A percentile compares a stretch with the other conserved stretches of the same genome.
phyloP scores from a whole-genome alignment of 805 yeast species.

The Saccharomycopsis babjevae region DNA sequence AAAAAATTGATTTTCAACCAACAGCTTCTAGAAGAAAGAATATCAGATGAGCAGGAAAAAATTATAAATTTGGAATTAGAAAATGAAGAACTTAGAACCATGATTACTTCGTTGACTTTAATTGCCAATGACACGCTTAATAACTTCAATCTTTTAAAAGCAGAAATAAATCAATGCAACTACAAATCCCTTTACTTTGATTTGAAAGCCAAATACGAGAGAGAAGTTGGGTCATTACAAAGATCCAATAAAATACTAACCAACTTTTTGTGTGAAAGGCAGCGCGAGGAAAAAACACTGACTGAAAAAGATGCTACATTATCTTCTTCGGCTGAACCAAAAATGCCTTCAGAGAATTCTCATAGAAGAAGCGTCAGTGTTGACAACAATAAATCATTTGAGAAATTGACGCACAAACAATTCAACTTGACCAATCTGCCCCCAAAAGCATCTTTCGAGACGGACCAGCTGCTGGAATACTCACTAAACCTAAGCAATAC shows the following conservation, averaged over 20 bases:
- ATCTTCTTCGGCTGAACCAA: background rate
- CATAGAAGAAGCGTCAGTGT: background rate
- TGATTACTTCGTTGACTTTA: background rate
- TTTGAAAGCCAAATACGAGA: background rate
- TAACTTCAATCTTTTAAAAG: background rate
- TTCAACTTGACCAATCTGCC: background rate
- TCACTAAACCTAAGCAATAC: background rate
- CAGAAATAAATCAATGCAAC: background rate
- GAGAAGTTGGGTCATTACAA: conserved; percentile 6
- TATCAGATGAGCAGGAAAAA: conserved; percentile 1
- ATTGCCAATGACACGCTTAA: conserved; percentile 4
- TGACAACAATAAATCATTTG: background rate
- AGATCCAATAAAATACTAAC: conserved; percentile 12
- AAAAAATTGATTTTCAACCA: background rate
- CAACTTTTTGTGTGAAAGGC: conserved; percentile 5
- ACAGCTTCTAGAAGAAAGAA: background rate
- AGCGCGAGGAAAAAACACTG: background rate
- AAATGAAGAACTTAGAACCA: conserved; percentile 4
- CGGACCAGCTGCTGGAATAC: background rate
- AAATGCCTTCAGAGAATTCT: background rate
- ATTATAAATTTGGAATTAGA: conserved; percentile 3
- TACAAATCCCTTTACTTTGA: background rate
- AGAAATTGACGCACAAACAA: background rate
- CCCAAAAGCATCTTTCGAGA: background rate
- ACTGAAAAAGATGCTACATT: background rate